These are phyloP conservation scores for Phytophthora boehmeriae DNA, from an alignment of 352 stramenopile genomes.

Conservation along the genomic window DNA sequence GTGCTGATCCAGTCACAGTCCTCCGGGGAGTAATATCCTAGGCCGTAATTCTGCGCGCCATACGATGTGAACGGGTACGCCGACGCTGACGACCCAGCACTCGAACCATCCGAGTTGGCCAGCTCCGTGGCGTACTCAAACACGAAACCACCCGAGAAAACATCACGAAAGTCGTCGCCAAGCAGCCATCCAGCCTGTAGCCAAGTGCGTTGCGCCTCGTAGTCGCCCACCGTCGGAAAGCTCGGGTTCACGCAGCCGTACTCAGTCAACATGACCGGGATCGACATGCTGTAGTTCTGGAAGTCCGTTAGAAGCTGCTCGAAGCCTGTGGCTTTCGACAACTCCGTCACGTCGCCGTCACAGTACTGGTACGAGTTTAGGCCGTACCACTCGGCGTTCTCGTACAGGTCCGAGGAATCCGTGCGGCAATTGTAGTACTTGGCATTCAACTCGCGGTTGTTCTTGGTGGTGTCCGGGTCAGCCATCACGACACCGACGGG, in stretches of 20 bases:
- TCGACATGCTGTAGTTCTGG: constrained; percentile 53
- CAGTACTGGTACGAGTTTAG: constrained; percentile 90
- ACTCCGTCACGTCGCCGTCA: constrained; percentile 43
- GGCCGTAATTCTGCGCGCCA: constrained; percentile 77
- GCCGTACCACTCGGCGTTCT: constrained; percentile 87
- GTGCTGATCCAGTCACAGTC: constrained; percentile 64
- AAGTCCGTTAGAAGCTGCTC: constrained; percentile 58
- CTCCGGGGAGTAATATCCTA: constrained; percentile 79
- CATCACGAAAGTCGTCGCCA: constrained; percentile 38
- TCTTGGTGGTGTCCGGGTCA: constrained; percentile 48
- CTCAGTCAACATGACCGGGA: constrained; percentile 80
- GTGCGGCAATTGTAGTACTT: constrained; percentile 90
- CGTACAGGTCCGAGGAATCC: constrained; percentile 64
- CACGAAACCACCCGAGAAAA: constrained; percentile 70
- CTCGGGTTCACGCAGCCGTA: constrained; percentile 75
- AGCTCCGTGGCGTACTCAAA: constrained; percentile 85
- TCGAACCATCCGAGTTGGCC: constrained; percentile 57
- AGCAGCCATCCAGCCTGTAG: constrained; percentile 60
- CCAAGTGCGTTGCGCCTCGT: constrained; percentile 69
- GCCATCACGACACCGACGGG: constrained; percentile 80
- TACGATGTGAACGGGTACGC: constrained; percentile 80
- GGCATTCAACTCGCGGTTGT: constrained; percentile 65
- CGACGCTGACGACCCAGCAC: constrained; percentile 32
- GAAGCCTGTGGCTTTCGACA: constrained; percentile 57
- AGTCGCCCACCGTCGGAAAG: constrained; percentile 64